Percentiles rank a stretch among this genome's conserved stretches.
These are phyloP conservation scores for Citrus medica DNA, from an alignment of 345 rosid species.

Conservation along the genomic window DNA sequence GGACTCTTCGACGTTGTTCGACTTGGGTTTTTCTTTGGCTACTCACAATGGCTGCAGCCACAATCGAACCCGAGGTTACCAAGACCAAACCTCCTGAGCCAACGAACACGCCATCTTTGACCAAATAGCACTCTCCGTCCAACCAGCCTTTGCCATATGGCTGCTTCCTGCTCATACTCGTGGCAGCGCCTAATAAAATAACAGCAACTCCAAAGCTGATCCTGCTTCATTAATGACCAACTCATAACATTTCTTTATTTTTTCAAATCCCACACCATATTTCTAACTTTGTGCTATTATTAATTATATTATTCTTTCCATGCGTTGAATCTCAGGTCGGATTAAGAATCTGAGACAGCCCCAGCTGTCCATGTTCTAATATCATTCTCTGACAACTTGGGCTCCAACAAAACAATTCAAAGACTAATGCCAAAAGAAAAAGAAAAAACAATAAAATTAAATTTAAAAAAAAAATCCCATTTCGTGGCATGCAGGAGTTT, in stretches of 20 bases:
- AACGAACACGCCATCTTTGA: slow-evolving; percentile 53
- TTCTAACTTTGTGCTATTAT: not conserved
- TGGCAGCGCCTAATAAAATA: slow-evolving; percentile 45
- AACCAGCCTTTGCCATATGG: slow-evolving; percentile 72
- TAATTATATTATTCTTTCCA: not conserved
- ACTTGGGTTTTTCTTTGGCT: not conserved
- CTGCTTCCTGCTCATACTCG: slow-evolving; percentile 74
- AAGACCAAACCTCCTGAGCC: slow-evolving; percentile 46
- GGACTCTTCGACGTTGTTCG: slow-evolving; percentile 27
- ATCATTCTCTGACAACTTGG: not conserved
- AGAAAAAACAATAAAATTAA: too few relatives aligned
- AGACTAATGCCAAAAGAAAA: not conserved
- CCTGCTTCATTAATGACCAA: slow-evolving; percentile 34
- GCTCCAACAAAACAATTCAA: too few relatives aligned
- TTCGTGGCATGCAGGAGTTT: too few relatives aligned
- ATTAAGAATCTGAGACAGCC: not conserved
- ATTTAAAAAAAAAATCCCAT: too few relatives aligned
- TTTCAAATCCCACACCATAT: not conserved
- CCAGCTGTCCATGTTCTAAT: slow-evolving; percentile 23
- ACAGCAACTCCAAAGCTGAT: slow-evolving; percentile 50
- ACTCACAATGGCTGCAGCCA: slow-evolving; percentile 32
- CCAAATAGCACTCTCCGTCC: slow-evolving; percentile 62
- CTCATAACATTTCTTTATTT: not conserved
- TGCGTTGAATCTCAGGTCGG: slow-evolving; percentile 9
- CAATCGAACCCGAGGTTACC: slow-evolving; percentile 29